phyloP scores from a whole-genome alignment of 768 basidiomycete genomes.

The Lactarius hatsudake region DNA sequence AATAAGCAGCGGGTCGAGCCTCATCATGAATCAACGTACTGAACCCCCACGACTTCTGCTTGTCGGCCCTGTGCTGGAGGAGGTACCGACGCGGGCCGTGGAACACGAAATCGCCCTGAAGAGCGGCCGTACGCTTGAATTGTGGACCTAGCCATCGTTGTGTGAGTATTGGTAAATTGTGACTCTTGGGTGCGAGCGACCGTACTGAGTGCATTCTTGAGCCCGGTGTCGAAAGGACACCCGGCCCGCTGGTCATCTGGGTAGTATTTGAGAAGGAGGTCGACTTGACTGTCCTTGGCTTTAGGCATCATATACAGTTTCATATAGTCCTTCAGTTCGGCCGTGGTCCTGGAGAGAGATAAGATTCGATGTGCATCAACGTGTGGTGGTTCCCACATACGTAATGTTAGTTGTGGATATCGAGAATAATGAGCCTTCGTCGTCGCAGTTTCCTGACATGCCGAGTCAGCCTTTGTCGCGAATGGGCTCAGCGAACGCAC shows the following conservation, averaged over 20 bases:
- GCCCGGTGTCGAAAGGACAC: constrained; percentile 26
- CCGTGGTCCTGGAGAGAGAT: background rate
- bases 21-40: background rate
- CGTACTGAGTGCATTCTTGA: constrained; percentile 33
- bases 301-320: constrained; percentile 30
- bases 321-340: constrained; percentile 15
- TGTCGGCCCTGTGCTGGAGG: constrained; percentile 13
- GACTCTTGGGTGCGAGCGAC: background rate
- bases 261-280: constrained; percentile 29
- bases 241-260: constrained; percentile 22
- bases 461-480: background rate
- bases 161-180: background rate
- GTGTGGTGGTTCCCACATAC: constrained; percentile 26
- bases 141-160: constrained; percentile 10
- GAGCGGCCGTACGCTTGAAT: constrained; percentile 24
- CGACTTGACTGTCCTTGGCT: constrained; percentile 26
- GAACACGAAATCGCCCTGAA: constrained; percentile 27
- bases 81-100: constrained; percentile 26
- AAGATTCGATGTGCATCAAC: background rate
- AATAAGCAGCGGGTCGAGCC: too few species aligned
- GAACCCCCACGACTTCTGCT: constrained; percentile 25
- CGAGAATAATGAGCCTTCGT: constrained; percentile 52
- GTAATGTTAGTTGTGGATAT: constrained; percentile 33
- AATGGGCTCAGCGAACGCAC: constrained; percentile 9
- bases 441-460: constrained; percentile 48